A percentile compares a stretch with the other conserved stretches of the same genome.
Conservation (phyloP, 306 rosid species). For the Castanopsis chinensis region DNA sequence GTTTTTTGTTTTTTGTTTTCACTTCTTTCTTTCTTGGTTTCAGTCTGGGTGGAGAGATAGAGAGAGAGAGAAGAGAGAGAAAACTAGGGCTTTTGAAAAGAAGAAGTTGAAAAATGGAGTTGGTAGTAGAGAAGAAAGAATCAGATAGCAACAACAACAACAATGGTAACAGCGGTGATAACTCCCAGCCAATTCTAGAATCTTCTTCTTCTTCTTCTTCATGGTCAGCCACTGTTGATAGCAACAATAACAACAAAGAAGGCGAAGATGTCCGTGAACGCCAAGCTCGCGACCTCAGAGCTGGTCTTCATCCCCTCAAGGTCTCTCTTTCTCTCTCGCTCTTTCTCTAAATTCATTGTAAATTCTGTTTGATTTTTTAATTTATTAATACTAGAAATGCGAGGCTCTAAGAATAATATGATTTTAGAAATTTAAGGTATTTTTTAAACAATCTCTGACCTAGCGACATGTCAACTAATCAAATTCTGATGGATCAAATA, state of each 20-base stretch:
- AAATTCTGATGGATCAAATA: too few relatives aligned
- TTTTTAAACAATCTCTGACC: too few relatives aligned
- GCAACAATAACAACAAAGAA: constrained; percentile 18
- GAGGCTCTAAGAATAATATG: too few relatives aligned
- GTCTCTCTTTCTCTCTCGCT: constrained; percentile 8
- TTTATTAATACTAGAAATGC: too few relatives aligned
- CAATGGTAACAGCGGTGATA: constrained; percentile 2
- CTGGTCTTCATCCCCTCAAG: constrained; percentile 60
- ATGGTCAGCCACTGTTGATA: constrained; percentile 9
- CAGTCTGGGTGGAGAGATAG: neutral
- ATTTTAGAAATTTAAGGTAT: too few relatives aligned
- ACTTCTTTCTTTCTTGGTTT: neutral
- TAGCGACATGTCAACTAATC: too few relatives aligned
- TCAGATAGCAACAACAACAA: constrained; percentile 19
- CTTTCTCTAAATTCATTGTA: neutral
- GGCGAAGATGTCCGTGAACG: constrained; percentile 38
- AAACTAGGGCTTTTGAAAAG: constrained; percentile 21
- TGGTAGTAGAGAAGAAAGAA: constrained; percentile 38
- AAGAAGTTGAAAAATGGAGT: constrained; percentile 37
- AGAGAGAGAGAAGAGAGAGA: neutral
- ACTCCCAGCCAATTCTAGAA: constrained; percentile 20
- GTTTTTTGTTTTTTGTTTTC: neutral
- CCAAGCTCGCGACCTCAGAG: constrained; percentile 47
- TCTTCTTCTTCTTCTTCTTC: constrained; percentile 18
- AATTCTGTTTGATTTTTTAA: too few relatives aligned